Conservation (phyloP, 176 grass and related monocot species). For the barley (Hordeum vulgare) region DNA sequence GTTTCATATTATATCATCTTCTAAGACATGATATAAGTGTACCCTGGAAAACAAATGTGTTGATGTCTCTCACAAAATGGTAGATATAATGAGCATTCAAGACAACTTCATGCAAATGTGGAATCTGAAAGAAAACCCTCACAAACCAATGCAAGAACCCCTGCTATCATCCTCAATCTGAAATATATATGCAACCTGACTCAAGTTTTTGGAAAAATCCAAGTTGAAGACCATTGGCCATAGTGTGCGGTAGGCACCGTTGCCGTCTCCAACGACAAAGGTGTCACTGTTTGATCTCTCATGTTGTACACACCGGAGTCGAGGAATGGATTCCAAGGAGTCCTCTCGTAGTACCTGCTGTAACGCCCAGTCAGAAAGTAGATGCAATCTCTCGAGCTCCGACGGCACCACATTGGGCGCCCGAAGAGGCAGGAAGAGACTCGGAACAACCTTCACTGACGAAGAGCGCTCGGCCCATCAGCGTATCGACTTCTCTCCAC, state of each 20-base stretch:
- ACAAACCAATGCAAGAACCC: too few relatives aligned
- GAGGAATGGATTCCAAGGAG: too few relatives aligned
- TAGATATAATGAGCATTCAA: too few relatives aligned
- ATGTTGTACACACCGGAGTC: background rate
- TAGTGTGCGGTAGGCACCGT: background rate
- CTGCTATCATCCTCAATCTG: too few relatives aligned
- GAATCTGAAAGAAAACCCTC: too few relatives aligned
- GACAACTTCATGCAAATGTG: too few relatives aligned
- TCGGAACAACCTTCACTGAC: background rate
- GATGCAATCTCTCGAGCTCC: background rate
- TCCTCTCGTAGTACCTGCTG: too few relatives aligned
- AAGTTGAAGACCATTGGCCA: background rate
- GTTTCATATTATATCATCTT: too few relatives aligned
- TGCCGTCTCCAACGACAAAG: background rate
- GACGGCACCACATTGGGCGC: too few relatives aligned
- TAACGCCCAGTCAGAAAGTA: background rate
- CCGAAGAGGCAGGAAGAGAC: background rate
- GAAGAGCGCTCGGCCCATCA: background rate
- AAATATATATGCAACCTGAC: background rate
- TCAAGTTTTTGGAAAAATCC: background rate
- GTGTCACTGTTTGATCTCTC: background rate
- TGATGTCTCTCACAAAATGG: too few relatives aligned
- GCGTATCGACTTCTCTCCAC: background rate
- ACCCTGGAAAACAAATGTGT: too few relatives aligned
- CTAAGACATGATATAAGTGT: too few relatives aligned